Percentiles rank a stretch among this genome's conserved stretches.
Conservation (phyloP, 352 stramenopile genomes). For the Phytophthora brassicae region DNA sequence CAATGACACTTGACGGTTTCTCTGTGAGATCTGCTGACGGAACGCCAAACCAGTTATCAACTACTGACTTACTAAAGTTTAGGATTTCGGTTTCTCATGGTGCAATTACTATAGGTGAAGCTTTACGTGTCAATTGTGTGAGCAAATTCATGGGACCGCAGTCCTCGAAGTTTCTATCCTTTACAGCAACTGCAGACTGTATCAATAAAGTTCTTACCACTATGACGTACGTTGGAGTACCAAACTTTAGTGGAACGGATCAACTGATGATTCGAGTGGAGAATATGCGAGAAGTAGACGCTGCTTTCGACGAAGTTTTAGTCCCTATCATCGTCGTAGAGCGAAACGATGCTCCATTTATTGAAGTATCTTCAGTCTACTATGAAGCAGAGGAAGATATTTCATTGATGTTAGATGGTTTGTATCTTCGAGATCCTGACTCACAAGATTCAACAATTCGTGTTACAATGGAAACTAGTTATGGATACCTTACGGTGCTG, state of each 20-base stretch:
- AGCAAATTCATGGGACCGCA: slow-evolving; percentile 10
- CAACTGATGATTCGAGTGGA: slow-evolving; percentile 38
- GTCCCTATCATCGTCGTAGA: slow-evolving; percentile 52
- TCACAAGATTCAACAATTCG: slow-evolving; percentile 17
- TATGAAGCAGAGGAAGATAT: slow-evolving; percentile 63
- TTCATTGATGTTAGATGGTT: slow-evolving; percentile 44
- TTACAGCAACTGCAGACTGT: slow-evolving; percentile 38
- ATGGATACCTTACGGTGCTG: slow-evolving; percentile 46
- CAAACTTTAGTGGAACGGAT: slow-evolving; percentile 51
- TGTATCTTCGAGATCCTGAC: slow-evolving; percentile 57
- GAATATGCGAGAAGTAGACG: neutral
- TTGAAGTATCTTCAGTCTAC: slow-evolving; percentile 31
- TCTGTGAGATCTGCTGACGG: slow-evolving; percentile 40
- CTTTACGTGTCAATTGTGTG: slow-evolving; percentile 28
- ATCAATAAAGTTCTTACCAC: slow-evolving; percentile 40
- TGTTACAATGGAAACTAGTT: slow-evolving; percentile 33
- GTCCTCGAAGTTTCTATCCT: slow-evolving; percentile 7
- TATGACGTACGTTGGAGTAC: slow-evolving; percentile 42
- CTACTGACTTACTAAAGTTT: slow-evolving; percentile 24
- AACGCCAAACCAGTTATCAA: neutral
- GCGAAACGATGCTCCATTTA: slow-evolving; percentile 74
- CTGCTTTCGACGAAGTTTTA: slow-evolving; percentile 27
- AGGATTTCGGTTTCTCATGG: slow-evolving; percentile 39
- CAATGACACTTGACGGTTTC: slow-evolving; percentile 36
- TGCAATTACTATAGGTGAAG: slow-evolving; percentile 26